Conservation (phyloP, 495 filamentous ascomycete species). For the Aspergillus nidulans region DNA sequence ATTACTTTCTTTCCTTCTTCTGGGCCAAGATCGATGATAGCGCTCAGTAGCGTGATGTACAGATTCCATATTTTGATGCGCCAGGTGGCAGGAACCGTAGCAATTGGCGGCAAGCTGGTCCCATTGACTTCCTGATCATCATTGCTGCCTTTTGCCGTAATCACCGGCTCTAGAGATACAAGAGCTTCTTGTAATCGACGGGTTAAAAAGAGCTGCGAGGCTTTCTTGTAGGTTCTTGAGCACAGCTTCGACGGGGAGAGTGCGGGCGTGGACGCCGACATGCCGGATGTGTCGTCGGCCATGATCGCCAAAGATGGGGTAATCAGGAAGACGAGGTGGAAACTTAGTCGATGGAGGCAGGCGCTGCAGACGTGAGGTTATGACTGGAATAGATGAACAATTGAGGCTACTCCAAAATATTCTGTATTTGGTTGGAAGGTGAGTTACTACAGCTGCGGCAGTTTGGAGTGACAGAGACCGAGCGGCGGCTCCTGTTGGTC, state of each 20-base stretch:
- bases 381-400: background rate
- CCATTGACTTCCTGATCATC: constrained; percentile 37
- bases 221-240: constrained; percentile 69
- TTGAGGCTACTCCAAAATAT: background rate
- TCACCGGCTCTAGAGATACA: constrained; percentile 73
- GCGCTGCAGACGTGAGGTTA: background rate
- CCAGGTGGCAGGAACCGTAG: constrained; percentile 65
- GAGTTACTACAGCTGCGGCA: constrained; percentile 10
- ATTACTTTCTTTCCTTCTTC: constrained; percentile 86
- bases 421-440: constrained; percentile 1
- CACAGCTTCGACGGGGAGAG: constrained; percentile 60
- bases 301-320: constrained; percentile 26
- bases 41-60: constrained; percentile 89
- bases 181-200: constrained; percentile 85
- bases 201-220: constrained; percentile 86
- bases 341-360: background rate
- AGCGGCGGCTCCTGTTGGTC: constrained; percentile 1
- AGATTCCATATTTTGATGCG: constrained; percentile 96
- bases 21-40: constrained; percentile 78
- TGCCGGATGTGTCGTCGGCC: constrained; percentile 29
- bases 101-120: constrained; percentile 55
- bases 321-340: constrained; percentile 2
- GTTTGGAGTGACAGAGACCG: constrained; percentile 3
- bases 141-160: constrained; percentile 42
- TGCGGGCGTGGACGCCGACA: constrained; percentile 44